Evolutionary conservation across 345 rosid genomes (phyloP).

Genomic region (Citrus mangshanensis): DNA sequence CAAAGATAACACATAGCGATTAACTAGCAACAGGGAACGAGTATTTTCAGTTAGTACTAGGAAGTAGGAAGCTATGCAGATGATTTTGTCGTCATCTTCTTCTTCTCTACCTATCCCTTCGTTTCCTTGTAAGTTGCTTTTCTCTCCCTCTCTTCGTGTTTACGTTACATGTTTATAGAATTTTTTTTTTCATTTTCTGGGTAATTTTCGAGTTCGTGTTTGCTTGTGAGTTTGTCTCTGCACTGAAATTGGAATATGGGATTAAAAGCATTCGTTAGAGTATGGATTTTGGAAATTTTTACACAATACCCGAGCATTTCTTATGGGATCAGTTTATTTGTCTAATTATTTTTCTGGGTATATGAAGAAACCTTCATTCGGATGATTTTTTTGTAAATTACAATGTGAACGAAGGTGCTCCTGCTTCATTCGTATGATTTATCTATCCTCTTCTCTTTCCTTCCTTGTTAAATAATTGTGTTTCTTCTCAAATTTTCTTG

Average conservation of each 20-base stretch:
- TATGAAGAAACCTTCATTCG: background rate
- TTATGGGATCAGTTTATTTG: background rate
- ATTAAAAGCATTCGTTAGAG: background rate
- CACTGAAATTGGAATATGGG: background rate
- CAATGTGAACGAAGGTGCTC: background rate
- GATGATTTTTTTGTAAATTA: background rate
- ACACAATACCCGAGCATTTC: background rate
- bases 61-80: conserved; percentile 36
- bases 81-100: conserved; percentile 29
- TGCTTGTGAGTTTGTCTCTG: background rate
- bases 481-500: conserved; percentile 4
- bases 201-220: background rate
- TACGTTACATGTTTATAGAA: background rate
- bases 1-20: conserved; percentile 15
- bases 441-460: too few species aligned
- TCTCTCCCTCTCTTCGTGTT: background rate
- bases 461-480: background rate
- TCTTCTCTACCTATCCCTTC: conserved; percentile 23
- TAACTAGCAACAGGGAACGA: background rate
- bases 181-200: background rate
- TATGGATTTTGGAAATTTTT: background rate
- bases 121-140: conserved; percentile 27
- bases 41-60: conserved; percentile 9
- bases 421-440: background rate
- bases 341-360: background rate